These are phyloP conservation scores for Fusarium liriodendri DNA, from an alignment of 2,329 filamentous ascomycete species.

Conservation along the genomic window DNA sequence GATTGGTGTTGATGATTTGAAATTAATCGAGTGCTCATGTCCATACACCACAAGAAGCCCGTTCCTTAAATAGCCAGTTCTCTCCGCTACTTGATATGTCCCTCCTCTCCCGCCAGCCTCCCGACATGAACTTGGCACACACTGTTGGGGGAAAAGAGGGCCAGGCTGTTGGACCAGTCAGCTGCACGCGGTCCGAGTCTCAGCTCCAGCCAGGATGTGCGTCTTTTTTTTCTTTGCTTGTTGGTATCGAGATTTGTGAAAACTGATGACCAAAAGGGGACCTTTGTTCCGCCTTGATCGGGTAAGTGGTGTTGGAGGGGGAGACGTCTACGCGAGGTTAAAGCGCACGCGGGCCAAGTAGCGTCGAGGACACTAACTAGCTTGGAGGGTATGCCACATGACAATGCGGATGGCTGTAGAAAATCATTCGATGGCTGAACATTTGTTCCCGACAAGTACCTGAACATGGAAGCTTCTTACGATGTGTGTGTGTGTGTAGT, in stretches of 20 bases:
- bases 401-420: conserved; percentile 4
- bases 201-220: conserved; percentile 17
- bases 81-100: conserved; percentile 9
- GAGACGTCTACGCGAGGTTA: conserved; percentile 15
- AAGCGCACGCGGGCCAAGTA: conserved; percentile 18
- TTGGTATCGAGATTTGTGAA: conserved; percentile 6
- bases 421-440: conserved; percentile 7
- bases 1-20: conserved; percentile 27
- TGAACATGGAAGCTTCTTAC: conserved; percentile 4
- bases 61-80: conserved; percentile 27
- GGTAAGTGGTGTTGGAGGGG: not conserved
- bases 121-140: conserved; percentile 30
- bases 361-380: conserved; percentile 10
- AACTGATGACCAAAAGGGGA: not conserved
- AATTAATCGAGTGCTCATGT: conserved; percentile 24
- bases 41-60: conserved; percentile 24
- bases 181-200: conserved; percentile 17
- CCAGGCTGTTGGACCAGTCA: conserved; percentile 22
- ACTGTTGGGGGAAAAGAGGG: not conserved
- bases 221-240: conserved; percentile 29
- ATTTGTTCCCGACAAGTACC: conserved; percentile 9
- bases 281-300: conserved; percentile 6
- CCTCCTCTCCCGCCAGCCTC: conserved; percentile 18
- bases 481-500: conserved; percentile 6
- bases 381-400: conserved; percentile 18